A percentile compares a stretch with the other conserved stretches of the same genome.
Conservation (phyloP, 1,139 yeast genomes). For the Saccharomyces pastorianus region DNA sequence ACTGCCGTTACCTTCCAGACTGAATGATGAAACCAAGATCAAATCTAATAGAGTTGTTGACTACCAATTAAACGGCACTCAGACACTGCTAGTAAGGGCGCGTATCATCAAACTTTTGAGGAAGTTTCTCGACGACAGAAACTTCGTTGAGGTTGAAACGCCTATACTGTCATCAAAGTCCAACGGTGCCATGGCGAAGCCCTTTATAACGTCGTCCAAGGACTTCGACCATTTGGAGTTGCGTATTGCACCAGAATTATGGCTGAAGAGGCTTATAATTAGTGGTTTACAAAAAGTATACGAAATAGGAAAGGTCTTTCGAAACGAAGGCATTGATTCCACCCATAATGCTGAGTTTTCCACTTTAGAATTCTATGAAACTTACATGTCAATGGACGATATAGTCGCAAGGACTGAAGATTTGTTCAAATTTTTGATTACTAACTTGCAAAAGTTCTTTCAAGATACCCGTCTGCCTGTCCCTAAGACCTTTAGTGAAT, state of each 20-base stretch:
- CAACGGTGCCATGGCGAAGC: slow-evolving; percentile 87
- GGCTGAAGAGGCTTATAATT: slow-evolving; percentile 77
- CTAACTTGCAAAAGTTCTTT: slow-evolving; percentile 4
- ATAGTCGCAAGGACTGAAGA: slow-evolving; percentile 60
- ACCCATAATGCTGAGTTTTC: slow-evolving; percentile 98
- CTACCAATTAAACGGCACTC: slow-evolving; percentile 52
- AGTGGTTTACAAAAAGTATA: slow-evolving; percentile 80
- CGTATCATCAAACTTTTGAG: slow-evolving; percentile 49
- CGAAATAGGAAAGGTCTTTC: slow-evolving; percentile 77
- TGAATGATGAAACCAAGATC: slow-evolving; percentile 48
- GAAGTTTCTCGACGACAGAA: slow-evolving; percentile 43
- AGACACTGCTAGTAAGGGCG: slow-evolving; percentile 48
- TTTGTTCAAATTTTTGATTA: slow-evolving; percentile 39
- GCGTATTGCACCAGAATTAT: slow-evolving; percentile 89
- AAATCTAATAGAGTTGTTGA: slow-evolving; percentile 67
- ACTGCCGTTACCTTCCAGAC: slow-evolving; percentile 59
- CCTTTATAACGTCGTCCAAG: slow-evolving; percentile 55
- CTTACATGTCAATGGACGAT: slow-evolving; percentile 88
- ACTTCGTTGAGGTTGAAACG: slow-evolving; percentile 77
- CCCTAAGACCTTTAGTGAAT: slow-evolving; percentile 32
- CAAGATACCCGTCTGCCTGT: slow-evolving; percentile 3
- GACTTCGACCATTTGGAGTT: slow-evolving; percentile 42
- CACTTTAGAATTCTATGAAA: slow-evolving; percentile 93
- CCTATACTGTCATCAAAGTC: slow-evolving; percentile 67
- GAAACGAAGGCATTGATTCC: slow-evolving; percentile 93